These are phyloP conservation scores for Lentinus brumalis DNA, from an alignment of 768 basidiomycete species.

Conservation along the genomic window DNA sequence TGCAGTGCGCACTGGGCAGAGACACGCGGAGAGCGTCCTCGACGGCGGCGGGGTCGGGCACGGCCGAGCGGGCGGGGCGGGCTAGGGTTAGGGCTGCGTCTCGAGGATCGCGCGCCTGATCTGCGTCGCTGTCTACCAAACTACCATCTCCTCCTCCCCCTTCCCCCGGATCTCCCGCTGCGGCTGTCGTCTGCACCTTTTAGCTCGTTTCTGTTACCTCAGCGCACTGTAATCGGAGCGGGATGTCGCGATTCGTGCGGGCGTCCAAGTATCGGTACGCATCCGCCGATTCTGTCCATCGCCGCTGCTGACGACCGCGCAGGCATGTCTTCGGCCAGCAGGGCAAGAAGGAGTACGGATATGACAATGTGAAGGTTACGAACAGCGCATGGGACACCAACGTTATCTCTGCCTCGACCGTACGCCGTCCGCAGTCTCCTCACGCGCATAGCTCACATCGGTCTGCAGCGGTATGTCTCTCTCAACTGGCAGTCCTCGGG, in stretches of 20 bases:
- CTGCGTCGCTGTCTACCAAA: no score
- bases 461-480: slow-evolving; percentile 62
- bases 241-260: slow-evolving; percentile 27
- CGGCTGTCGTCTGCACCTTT: no score
- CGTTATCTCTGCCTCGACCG: slow-evolving; percentile 80
- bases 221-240: no score
- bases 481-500: slow-evolving; percentile 95
- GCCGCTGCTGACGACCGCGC: not conserved
- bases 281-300: not conserved
- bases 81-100: no score
- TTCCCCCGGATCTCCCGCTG: no score
- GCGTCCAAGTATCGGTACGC: slow-evolving; percentile 28
- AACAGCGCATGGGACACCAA: slow-evolving; percentile 97
- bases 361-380: slow-evolving; percentile 87
- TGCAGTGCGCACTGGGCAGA: no score
- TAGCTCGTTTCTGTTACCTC: no score
- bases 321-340: slow-evolving; percentile 93
- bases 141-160: no score
- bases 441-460: slow-evolving; percentile 4
- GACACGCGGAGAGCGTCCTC: no score
- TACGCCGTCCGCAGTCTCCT: slow-evolving; percentile 38
- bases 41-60: no score
- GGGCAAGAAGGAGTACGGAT: slow-evolving; percentile 79
- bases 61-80: no score
- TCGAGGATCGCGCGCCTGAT: no score